Evolutionary conservation across 345 rosid species (phyloP), one percentile per base, ranked within the genome.

Genomic region (Salix arbutifolia): DNA sequence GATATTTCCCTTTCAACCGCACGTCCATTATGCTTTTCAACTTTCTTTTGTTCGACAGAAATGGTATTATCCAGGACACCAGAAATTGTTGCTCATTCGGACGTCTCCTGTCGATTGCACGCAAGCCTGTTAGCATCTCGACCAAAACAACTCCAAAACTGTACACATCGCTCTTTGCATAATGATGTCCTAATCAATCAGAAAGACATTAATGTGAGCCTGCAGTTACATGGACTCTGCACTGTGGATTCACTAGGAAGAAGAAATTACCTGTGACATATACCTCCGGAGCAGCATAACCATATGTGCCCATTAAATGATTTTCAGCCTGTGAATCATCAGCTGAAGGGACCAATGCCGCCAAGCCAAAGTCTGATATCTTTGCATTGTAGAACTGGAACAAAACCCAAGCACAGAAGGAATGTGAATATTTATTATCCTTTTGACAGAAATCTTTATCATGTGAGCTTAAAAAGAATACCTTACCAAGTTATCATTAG

Each of bases 41-140:
- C 73, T 67, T 52, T 19, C 30, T n/a, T 31, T 50, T 72, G 30
- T 13, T 42, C 2, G 73, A 67, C 56, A 78, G 42, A 38, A n/a
- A 23, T 7, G 76, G 77, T 40, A 56, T 67, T n/a, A 40, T 35
- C 80, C 77, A 78, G 12, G 40, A 8, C 35, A 40, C 35, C 25
- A 73, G 76, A 46, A 23, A 6, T 1, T 2, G 6, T 37, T 60
- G 37, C 50, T 3, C 33, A 25, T 2, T 23, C 11, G 81, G 73
- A 72, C 81, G 61, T 3, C 6, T 56, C 12, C 31, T 72, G 13
- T 73, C 81, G 31, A 73, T 4, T 17, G 81, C 67, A 28, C 62
- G 72, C 30, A 67, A 56, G 33, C 81, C 81, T 56, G 77, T 78
- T 19, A 78, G 56, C 35, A 78, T 38, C 77, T 78, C 81, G 18